Evolutionary conservation across 2,329 filamentous ascomycete genomes (phyloP), one percentile per base, ranked within the genome.

Genomic region (Lomentospora prolificans): DNA sequence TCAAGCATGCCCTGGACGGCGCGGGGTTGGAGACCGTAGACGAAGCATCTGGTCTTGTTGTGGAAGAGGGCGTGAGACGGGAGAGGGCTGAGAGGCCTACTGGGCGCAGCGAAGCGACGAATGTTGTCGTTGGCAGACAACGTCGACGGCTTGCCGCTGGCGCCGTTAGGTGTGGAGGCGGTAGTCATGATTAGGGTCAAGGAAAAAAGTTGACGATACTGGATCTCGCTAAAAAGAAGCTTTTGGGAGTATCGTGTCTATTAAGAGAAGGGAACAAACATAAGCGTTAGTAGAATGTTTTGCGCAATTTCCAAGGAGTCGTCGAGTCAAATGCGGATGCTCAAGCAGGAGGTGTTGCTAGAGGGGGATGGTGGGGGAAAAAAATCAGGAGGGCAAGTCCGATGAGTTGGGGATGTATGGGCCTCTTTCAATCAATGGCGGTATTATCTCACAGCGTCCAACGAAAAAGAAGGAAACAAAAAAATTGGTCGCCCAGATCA

Each of bases 21-120:
- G 73, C 91, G 86, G 69, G 94, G 92, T 79, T 99, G 94, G 70
- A 99, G 89, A 74, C 94, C 94, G 78, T 99, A 99, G 75, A 99
- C 94, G 72, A 99, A 95, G 81, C 94, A 97, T 92, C 94, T 83
- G 72, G 94, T 97, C 89, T 97, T 99, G 77, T 91, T 85, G 82
- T 94, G 94, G 86, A 97, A 99, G 69, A 99, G 89, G 60, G 89
- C 87, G 75, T 96, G 89, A 68, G 84, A 80, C 63, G 89, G 86
- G 61, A 87, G 85, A 64, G 94, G 94, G 80, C 88, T 96, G 77
- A 95, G 75, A 61, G 90, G 89, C 69, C 94, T 85, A 78, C 90
- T 96, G 64, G 94, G 90, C 67, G 92, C 90, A 66, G 86, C 83
- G 75, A 99, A 99, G 66, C 94, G 90, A 74, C 88, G 87, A 77